These are phyloP conservation scores for Penicillium sp. DNA, from an alignment of 2,329 filamentous ascomycete genomes.

Conservation along the genomic window DNA sequence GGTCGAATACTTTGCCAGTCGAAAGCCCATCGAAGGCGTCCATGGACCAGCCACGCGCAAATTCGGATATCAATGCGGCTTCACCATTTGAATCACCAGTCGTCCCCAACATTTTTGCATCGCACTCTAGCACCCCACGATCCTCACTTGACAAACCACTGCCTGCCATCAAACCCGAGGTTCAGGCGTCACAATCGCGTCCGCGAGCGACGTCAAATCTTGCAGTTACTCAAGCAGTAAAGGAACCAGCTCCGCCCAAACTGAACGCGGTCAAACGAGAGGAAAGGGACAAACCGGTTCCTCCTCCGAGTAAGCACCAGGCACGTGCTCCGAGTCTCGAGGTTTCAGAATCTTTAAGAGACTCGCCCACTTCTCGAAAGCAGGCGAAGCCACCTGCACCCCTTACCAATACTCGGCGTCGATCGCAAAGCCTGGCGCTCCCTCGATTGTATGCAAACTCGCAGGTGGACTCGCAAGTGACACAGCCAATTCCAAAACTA, in stretches of 20 bases:
- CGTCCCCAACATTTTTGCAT: constrained; percentile 13
- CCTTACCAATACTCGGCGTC: neutral
- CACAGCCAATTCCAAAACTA: neutral
- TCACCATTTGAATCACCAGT: constrained; percentile 18
- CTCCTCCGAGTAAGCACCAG: neutral
- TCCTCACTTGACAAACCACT: constrained; percentile 27
- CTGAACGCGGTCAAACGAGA: neutral
- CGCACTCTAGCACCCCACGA: constrained; percentile 14
- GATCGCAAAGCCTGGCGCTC: neutral
- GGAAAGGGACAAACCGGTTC: neutral
- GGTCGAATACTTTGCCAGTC: constrained; percentile 23
- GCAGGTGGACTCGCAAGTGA: neutral
- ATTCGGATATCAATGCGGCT: constrained; percentile 11
- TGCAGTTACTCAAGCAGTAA: neutral
- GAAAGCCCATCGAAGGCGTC: constrained; percentile 22
- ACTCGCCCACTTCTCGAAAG: neutral
- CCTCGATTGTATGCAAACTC: neutral
- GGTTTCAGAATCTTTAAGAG: neutral
- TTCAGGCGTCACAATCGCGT: neutral
- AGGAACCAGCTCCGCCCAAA: neutral
- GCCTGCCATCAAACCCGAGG: constrained; percentile 23
- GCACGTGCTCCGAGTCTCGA: neutral
- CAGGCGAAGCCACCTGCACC: neutral
- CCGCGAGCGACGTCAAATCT: neutral
- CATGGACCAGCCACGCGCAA: constrained; percentile 6